Evolutionary conservation across 768 basidiomycete species (phyloP).

Genomic region (Chlorophyllum brunneum): DNA sequence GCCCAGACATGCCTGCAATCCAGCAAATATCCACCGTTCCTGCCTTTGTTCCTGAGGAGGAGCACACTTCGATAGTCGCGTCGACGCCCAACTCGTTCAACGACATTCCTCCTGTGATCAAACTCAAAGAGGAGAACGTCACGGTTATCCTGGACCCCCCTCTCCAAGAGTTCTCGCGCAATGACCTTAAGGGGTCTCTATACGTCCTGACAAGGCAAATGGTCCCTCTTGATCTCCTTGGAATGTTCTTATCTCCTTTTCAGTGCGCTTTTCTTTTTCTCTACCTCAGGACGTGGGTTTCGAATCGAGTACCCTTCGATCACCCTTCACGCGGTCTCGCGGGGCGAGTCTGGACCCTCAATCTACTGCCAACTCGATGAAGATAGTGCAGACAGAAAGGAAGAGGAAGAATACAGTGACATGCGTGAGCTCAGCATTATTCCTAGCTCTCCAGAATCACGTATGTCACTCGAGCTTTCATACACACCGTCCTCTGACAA

Average conservation of each 20-base stretch:
- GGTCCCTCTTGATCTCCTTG: constrained; percentile 2
- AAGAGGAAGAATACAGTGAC: constrained; percentile 35
- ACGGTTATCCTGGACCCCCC: constrained; percentile 67
- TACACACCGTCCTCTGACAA: constrained; percentile 3
- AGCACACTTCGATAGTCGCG: constrained; percentile 62
- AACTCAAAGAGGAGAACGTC: constrained; percentile 71
- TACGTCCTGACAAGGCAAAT: constrained; percentile 84
- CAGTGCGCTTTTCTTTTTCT: constrained; percentile 74
- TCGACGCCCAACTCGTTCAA: constrained; percentile 83
- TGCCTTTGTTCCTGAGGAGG: constrained; percentile 46
- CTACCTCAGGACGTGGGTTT: constrained; percentile 67
- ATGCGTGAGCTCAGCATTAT: constrained; percentile 83
- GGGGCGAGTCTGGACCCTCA: constrained; percentile 58
- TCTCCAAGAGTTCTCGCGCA: constrained; percentile 52
- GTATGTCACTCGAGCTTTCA: constrained; percentile 39
- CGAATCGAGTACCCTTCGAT: constrained; percentile 86
- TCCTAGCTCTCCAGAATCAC: constrained; percentile 50
- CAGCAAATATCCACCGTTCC: constrained; percentile 34
- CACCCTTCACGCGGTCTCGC: constrained; percentile 90
- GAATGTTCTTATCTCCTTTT: constrained; percentile 3
- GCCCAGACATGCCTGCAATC: constrained; percentile 32
- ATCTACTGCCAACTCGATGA: constrained; percentile 96
- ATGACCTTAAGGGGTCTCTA: constrained; percentile 59
- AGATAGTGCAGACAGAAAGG: constrained; percentile 29
- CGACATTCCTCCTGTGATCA: constrained; percentile 80